phyloP scores from a whole-genome alignment of 352 stramenopile genomes.

The Pilasporangium apinafurcum region DNA sequence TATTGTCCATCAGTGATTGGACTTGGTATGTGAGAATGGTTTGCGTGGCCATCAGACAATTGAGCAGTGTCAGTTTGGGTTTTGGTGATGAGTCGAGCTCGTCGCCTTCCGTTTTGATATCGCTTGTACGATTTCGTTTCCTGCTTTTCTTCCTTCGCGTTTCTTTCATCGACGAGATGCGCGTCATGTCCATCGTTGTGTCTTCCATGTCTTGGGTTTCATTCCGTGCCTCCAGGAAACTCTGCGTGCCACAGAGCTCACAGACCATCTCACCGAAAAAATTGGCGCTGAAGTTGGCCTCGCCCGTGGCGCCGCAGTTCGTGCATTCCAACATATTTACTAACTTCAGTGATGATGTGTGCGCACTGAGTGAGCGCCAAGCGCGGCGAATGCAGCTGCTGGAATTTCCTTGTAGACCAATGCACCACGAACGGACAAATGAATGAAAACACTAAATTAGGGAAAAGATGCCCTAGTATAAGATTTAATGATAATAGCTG shows the following conservation, averaged over 20 bases:
- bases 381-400: background rate
- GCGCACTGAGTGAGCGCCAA: background rate
- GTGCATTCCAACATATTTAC: conserved; percentile 60
- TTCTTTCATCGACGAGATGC: conserved; percentile 22
- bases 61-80: conserved; percentile 22
- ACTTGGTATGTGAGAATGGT: conserved; percentile 51
- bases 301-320: conserved; percentile 67
- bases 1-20: conserved; percentile 33
- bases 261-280: conserved; percentile 83
- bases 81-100: background rate
- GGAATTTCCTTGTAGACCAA: background rate
- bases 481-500: conserved; percentile 1
- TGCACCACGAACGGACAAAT: too few relatives aligned
- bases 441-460: conserved; percentile 1
- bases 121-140: background rate
- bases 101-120: background rate
- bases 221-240: conserved; percentile 71
- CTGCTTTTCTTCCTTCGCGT: conserved; percentile 26
- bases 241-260: conserved; percentile 81
- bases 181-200: conserved; percentile 40
- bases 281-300: conserved; percentile 79
- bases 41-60: conserved; percentile 61
- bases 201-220: conserved; percentile 81
- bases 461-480: background rate
- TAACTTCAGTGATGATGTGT: background rate